Conservation (phyloP, 1,284 basidiomycete genomes). For the Cutaneotrichosporon daszewskae region DNA sequence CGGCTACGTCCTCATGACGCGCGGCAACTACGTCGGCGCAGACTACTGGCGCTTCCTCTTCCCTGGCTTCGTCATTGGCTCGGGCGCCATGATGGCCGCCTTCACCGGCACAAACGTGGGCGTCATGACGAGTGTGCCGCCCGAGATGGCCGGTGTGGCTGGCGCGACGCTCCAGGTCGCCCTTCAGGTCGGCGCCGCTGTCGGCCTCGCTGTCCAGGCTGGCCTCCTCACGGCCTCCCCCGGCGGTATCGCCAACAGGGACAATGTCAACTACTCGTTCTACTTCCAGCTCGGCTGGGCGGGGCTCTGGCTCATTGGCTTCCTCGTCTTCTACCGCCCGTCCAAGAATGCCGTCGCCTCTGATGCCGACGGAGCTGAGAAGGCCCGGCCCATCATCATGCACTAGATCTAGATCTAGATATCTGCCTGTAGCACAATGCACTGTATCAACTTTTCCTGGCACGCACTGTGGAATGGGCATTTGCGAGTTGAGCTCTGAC, state of each 20-base stretch:
- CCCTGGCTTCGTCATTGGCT: constrained; percentile 31
- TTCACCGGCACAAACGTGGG: constrained; percentile 27
- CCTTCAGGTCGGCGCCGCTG: constrained; percentile 36
- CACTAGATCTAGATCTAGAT: no score
- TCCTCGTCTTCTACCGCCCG: constrained; percentile 30
- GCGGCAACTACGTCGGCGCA: constrained; percentile 16
- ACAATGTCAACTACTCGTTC: constrained; percentile 30
- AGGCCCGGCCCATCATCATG: no score
- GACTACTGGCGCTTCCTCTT: constrained; percentile 42
- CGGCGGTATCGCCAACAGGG: constrained; percentile 28
- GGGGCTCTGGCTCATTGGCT: constrained; percentile 28
- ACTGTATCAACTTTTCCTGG: no score
- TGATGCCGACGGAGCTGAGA: no score
- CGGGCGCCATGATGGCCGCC: constrained; percentile 21
- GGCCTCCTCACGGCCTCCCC: constrained; percentile 37
- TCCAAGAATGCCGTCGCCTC: constrained; percentile 17
- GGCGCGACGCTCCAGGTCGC: constrained; percentile 41
- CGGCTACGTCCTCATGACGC: constrained; percentile 29
- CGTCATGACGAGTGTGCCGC: constrained; percentile 35
- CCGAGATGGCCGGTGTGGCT: constrained; percentile 37
- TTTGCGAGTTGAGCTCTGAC: no score
- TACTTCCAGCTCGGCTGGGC: constrained; percentile 42
- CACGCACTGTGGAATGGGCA: no score
- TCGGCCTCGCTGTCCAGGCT: constrained; percentile 39
- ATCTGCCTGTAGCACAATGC: no score